A percentile compares a stretch with the other conserved stretches of the same genome.
Evolutionary conservation across 2,329 filamentous ascomycete species (phyloP).

Genomic region (Talaromyces sp.): DNA sequence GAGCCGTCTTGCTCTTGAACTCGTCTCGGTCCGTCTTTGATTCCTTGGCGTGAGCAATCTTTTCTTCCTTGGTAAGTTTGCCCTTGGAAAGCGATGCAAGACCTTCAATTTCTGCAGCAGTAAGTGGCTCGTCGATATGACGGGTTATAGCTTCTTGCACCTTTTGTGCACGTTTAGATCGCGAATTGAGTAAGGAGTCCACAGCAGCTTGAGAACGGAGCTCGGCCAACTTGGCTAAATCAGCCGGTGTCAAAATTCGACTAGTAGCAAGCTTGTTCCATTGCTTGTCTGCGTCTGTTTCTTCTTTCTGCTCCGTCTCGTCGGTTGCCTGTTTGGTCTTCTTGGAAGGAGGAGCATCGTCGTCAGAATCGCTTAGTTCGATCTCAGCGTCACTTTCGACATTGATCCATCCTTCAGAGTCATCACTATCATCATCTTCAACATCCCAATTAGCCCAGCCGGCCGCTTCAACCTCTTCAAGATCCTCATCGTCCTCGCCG

Average conservation of each 20-base stretch:
- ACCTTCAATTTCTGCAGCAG: slow-evolving; percentile 87
- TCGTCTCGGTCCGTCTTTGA: slow-evolving; percentile 74
- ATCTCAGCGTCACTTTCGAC: slow-evolving; percentile 80
- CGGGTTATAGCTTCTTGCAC: slow-evolving; percentile 49
- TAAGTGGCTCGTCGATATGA: slow-evolving; percentile 83
- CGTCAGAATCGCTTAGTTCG: slow-evolving; percentile 69
- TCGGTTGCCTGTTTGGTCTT: slow-evolving; percentile 57
- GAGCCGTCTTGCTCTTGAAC: slow-evolving; percentile 82
- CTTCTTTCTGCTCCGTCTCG: slow-evolving; percentile 42
- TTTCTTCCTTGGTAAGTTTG: slow-evolving; percentile 87
- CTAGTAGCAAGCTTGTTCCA: slow-evolving; percentile 74
- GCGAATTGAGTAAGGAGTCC: slow-evolving; percentile 56
- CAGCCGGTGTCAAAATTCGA: slow-evolving; percentile 89
- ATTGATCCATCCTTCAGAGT: slow-evolving; percentile 89
- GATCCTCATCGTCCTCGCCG: slow-evolving; percentile 60
- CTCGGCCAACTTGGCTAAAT: slow-evolving; percentile 91
- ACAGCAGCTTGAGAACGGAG: slow-evolving; percentile 73
- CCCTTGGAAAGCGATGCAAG: slow-evolving; percentile 68
- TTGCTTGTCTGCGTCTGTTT: slow-evolving; percentile 38
- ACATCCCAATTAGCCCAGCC: slow-evolving; percentile 61
- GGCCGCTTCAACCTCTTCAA: slow-evolving; percentile 60
- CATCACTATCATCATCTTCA: slow-evolving; percentile 60
- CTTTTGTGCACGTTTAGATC: slow-evolving; percentile 48
- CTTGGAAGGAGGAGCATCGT: slow-evolving; percentile 68
- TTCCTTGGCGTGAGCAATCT: slow-evolving; percentile 76